phyloP scores from a whole-genome alignment of 805 yeast species.

The Candida mattraensis region DNA sequence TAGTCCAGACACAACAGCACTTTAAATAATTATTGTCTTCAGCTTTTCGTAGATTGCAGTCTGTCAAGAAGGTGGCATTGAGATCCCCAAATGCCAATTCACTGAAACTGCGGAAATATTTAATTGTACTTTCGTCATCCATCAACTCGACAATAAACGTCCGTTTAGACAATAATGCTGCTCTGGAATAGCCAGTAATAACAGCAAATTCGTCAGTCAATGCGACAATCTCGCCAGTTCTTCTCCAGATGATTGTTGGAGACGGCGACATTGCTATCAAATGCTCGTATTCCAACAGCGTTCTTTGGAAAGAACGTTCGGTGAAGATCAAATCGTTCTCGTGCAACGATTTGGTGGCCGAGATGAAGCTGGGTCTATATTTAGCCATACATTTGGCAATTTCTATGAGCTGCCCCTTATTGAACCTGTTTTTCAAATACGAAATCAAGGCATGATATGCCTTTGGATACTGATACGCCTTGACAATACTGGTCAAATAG shows the following conservation, averaged over 20 bases:
- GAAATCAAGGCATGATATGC: slow-evolving; percentile 60
- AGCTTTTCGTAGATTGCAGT: slow-evolving; percentile 44
- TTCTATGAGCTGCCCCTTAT: slow-evolving; percentile 35
- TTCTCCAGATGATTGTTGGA: slow-evolving; percentile 82
- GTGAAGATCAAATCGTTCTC: slow-evolving; percentile 69
- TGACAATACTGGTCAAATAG: slow-evolving; percentile 39
- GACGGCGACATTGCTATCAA: slow-evolving; percentile 62
- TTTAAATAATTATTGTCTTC: slow-evolving; percentile 42
- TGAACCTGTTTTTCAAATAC: slow-evolving; percentile 53
- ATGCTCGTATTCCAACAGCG: slow-evolving; percentile 55
- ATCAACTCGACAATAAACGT: slow-evolving; percentile 76
- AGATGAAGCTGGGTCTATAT: slow-evolving; percentile 74
- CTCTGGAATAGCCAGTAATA: slow-evolving; percentile 61
- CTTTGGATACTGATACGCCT: slow-evolving; percentile 60
- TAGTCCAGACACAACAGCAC: slow-evolving; percentile 84
- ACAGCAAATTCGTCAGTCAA: slow-evolving; percentile 73
- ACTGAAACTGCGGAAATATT: slow-evolving; percentile 71
- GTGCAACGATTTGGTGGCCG: slow-evolving; percentile 69
- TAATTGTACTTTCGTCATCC: slow-evolving; percentile 75
- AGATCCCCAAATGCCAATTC: slow-evolving; percentile 68
- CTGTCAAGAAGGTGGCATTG: slow-evolving; percentile 51
- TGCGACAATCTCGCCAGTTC: slow-evolving; percentile 83
- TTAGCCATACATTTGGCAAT: slow-evolving; percentile 60
- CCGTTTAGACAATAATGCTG: slow-evolving; percentile 56
- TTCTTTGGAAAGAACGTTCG: slow-evolving; percentile 56